Evolutionary conservation across 139 green algal species (phyloP).

Genomic region (Chlamydomonas eustigma): DNA sequence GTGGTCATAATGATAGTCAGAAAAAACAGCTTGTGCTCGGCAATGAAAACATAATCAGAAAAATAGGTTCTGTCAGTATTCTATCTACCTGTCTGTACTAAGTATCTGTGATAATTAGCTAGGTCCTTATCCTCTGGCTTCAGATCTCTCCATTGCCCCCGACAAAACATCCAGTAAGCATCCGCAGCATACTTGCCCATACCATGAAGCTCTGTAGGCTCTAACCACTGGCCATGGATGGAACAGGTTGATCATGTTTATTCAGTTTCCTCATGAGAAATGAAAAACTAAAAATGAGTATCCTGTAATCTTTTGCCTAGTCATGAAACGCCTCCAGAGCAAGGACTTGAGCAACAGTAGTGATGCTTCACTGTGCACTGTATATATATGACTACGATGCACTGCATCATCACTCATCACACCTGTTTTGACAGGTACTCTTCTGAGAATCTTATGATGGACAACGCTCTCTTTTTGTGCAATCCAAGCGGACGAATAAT

Average conservation of each 20-base stretch:
- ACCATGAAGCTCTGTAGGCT: conserved; percentile 73
- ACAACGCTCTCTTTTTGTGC: conserved; percentile 63
- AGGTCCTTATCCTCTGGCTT: conserved; percentile 72
- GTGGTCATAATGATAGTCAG: too few species aligned
- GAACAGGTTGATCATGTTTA: too few species aligned
- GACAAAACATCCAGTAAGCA: conserved; percentile 89
- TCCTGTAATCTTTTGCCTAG: too few species aligned
- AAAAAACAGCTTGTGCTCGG: too few species aligned
- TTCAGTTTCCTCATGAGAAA: too few species aligned
- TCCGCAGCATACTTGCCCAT: conserved; percentile 85
- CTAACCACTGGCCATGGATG: conserved; percentile 58
- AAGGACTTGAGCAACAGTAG: too few species aligned
- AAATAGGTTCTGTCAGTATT: too few species aligned
- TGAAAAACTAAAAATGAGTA: too few species aligned
- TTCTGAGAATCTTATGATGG: conserved; percentile 68
- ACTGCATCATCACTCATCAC: conserved; percentile 5
- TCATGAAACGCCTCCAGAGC: not conserved
- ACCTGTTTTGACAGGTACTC: conserved; percentile 77
- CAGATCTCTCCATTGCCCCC: conserved; percentile 53
- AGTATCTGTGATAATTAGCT: conserved; percentile 56
- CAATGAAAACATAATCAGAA: too few species aligned
- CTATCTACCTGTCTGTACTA: conserved; percentile 49
- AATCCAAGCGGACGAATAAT: conserved; percentile 84
- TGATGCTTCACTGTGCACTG: too few species aligned
- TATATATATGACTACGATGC: too few species aligned